Evolutionary conservation across 2,329 filamentous ascomycete species (phyloP), one percentile per base, ranked within the genome.

Genomic region (Colletotrichum liaoningense): DNA sequence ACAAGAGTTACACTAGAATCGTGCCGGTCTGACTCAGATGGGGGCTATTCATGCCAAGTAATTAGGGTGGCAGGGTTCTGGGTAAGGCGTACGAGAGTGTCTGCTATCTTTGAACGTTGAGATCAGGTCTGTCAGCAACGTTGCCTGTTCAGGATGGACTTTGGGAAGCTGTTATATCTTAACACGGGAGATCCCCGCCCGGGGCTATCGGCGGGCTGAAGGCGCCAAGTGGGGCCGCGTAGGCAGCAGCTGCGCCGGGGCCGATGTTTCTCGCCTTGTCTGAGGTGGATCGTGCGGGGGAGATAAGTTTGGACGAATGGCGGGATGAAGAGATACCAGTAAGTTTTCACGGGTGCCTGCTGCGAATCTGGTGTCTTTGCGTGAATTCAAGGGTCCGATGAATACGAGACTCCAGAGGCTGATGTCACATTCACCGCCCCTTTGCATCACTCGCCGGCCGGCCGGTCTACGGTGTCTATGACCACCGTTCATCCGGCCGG

Each of bases 241-340:
- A 73, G 60, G 67, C 70, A 73, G 67, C 67, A 65, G 56, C 70
- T 42, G 54, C 33, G 28, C 26, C 54, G 35, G 5, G 42, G 14
- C 38, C 16, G 14, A 42, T 7, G 67, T 7, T 46, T 24, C 1
- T 16, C 14, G 38, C 38, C 38, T 1, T 49, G 9, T n/a, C 52
- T 59, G 26, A 33, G 35, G 35, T 30, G 54, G 35, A 14, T 65
- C 22, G 26, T 56, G 33, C 63, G 35, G 33, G 26, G 22, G 35
- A 28, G 19, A 22, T 26, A 30, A 8, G 30, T 6, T 26, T 12
- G 14, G 46, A 46, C 49, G 63, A 67, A 38, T 12, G 9, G n/a
- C 28, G 22, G 26, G 38, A 11, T 59, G 26, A 54, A 54, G 57
- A 42, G 42, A 11, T 4, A n/a, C 30, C 14, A 2, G 11, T 12